Conservation (phyloP, 192 early-diverging fungal species). For the Entophlyctis luteolus region DNA sequence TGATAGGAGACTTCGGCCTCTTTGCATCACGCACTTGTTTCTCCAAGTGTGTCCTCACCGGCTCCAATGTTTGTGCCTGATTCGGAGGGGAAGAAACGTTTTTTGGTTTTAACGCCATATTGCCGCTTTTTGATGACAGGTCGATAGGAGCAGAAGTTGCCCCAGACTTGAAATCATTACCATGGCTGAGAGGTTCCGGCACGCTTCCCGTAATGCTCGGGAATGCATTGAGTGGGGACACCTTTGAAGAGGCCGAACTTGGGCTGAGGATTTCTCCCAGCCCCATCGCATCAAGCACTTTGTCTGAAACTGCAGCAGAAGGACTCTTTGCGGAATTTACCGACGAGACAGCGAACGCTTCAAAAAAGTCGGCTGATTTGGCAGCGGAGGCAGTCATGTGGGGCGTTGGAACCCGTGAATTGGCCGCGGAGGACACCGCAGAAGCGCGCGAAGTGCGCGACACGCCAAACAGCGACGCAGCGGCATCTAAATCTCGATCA, state of each 20-base stretch:
- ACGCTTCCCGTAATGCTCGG: not conserved
- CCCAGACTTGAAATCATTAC: not conserved
- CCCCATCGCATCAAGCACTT: not conserved
- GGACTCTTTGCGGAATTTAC: not conserved
- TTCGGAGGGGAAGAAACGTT: not conserved
- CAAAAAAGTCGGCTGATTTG: not conserved
- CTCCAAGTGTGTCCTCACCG: not conserved
- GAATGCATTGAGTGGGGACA: too few species aligned
- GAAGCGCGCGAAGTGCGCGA: not conserved
- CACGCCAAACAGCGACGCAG: constrained; percentile 11
- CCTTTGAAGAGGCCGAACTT: too few species aligned
- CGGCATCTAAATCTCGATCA: not conserved
- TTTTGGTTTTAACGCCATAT: not conserved
- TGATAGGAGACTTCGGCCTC: not conserved
- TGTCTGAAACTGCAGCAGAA: not conserved
- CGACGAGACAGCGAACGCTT: not conserved
- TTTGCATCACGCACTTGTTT: constrained; percentile 6
- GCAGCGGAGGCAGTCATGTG: not conserved
- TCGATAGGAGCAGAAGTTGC: not conserved
- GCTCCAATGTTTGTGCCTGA: not conserved
- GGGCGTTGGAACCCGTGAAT: not conserved
- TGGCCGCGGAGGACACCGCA: not conserved
- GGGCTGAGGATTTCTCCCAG: not conserved
- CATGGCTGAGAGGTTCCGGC: not conserved
- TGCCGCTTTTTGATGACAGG: not conserved